Base-by-base conservation (phyloP, 2,329 filamentous ascomycete species). In the Tolypocladium amazonense region DNA sequence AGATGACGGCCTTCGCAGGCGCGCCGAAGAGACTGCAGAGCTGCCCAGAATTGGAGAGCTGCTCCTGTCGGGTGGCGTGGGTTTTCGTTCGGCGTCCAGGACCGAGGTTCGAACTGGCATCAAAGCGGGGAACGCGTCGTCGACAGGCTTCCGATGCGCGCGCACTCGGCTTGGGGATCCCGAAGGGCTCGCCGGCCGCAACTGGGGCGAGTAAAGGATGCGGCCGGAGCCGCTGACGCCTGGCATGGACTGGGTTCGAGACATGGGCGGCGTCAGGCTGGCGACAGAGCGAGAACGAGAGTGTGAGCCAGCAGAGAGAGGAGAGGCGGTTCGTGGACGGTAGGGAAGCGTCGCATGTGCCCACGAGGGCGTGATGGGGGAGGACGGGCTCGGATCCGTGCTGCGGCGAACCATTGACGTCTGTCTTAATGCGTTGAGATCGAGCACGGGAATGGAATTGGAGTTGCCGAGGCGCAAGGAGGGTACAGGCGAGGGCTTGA, bases 211-310 rank as follows among this genome's bases (percentile, higher is more conserved):
- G 64, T 78, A 81, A 30, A 85, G 74, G 30, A 86, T 74, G 65
- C 85, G 82, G 53, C 84, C 83, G 12, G 82, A 76, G 43, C 79
- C 82, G 65, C 81, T 85, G 59, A 86, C 79, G 35, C 84, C 83
- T 15, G 85, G 85, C 77, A 88, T 79, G 11, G 84, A 87, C 67
- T 85, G 83, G 35, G 85, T 84, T 63, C 85, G 81, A 18, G 80
- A 81, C 79, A 88, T 86, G 60, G 78, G 76, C 33, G 81, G 78
- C 39, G 80, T 76, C 62, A 82, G 71, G 67, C 79, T 82, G 35
- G 79, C 80, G 30, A 79, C 78, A 11, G 84, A 87, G 63, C 79
- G 81, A 23, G 84, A 87, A 62, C 85, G 75, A 59, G 77, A 72
- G 68, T 87, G 84, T 38, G 75, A 71, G 52, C 37, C 53, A 61